Evolutionary conservation across 225 moss, liverwort and hornwort species (phyloP).

Genomic region (Neckera pumila): DNA sequence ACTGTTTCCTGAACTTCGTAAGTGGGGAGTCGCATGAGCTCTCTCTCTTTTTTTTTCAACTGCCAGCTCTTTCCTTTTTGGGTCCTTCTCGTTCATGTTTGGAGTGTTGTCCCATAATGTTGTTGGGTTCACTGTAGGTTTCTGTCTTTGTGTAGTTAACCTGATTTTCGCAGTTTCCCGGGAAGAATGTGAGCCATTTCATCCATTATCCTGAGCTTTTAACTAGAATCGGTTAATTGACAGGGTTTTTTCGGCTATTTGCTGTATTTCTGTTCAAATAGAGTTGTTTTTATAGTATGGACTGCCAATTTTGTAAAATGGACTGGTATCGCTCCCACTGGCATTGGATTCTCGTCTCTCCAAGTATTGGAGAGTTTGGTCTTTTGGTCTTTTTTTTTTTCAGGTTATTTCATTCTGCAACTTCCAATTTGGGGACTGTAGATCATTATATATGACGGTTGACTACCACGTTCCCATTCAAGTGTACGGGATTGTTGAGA

Average conservation of each 20-base stretch:
- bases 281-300: not conserved
- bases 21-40: not conserved
- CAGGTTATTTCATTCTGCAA: not conserved
- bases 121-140: not conserved
- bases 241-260: not conserved
- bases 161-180: accelerated
- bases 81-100: accelerated
- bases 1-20: not conserved
- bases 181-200: too few relatives aligned
- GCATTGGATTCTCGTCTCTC: not conserved
- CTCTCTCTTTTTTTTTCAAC: not conserved
- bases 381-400: not conserved
- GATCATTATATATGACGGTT: not conserved
- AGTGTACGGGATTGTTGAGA: not conserved
- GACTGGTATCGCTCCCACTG: not conserved
- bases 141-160: too few relatives aligned
- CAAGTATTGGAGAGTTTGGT: not conserved
- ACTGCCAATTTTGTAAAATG: not conserved
- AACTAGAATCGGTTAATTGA: not conserved
- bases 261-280: not conserved
- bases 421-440: not conserved
- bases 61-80: not conserved
- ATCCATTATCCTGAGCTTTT: not conserved
- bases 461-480: too few relatives aligned
- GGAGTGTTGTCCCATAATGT: not conserved